A percentile compares a stretch with the other conserved stretches of the same genome.
These are phyloP conservation scores for Phytopythium montanum DNA, from an alignment of 352 stramenopile species.

Conservation along the genomic window DNA sequence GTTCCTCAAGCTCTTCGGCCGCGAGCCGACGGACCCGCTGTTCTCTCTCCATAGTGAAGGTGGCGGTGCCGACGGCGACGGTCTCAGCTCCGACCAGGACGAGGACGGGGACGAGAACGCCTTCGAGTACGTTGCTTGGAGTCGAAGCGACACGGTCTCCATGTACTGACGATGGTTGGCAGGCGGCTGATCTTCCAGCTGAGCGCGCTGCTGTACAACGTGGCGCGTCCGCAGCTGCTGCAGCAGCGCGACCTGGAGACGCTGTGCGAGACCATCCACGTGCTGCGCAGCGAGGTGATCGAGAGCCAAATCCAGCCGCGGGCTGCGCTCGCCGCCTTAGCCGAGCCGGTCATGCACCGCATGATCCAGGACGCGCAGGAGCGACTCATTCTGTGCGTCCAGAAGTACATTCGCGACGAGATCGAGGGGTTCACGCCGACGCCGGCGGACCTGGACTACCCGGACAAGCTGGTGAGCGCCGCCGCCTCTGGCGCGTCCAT, in stretches of 20 bases:
- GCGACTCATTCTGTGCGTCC: constrained; percentile 76
- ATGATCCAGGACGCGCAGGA: constrained; percentile 86
- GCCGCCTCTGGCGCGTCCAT: constrained; percentile 28
- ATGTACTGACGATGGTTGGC: neutral
- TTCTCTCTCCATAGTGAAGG: constrained; percentile 28
- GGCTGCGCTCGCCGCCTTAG: constrained; percentile 38
- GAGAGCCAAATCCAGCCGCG: constrained; percentile 64
- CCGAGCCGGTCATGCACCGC: constrained; percentile 75
- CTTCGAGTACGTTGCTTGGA: constrained; percentile 52
- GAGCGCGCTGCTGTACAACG: constrained; percentile 68
- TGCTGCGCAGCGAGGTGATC: constrained; percentile 74
- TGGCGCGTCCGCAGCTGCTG: constrained; percentile 60
- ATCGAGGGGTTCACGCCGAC: constrained; percentile 73
- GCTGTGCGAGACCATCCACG: constrained; percentile 76
- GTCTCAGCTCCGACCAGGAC: constrained; percentile 22
- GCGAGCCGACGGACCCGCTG: constrained; percentile 48
- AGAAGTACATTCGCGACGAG: constrained; percentile 83
- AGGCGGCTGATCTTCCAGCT: constrained; percentile 79
- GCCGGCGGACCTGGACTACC: constrained; percentile 60
- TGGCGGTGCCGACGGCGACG: constrained; percentile 16
- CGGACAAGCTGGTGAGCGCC: constrained; percentile 48
- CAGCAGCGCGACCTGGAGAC: constrained; percentile 72
- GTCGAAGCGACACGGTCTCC: neutral
- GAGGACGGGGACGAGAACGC: constrained; percentile 48
- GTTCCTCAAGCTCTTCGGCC: constrained; percentile 68